A percentile compares a stretch with the other conserved stretches of the same genome.
These are phyloP conservation scores for Citrullus mucosospermus DNA, from an alignment of 306 rosid genomes.

Conservation along the genomic window DNA sequence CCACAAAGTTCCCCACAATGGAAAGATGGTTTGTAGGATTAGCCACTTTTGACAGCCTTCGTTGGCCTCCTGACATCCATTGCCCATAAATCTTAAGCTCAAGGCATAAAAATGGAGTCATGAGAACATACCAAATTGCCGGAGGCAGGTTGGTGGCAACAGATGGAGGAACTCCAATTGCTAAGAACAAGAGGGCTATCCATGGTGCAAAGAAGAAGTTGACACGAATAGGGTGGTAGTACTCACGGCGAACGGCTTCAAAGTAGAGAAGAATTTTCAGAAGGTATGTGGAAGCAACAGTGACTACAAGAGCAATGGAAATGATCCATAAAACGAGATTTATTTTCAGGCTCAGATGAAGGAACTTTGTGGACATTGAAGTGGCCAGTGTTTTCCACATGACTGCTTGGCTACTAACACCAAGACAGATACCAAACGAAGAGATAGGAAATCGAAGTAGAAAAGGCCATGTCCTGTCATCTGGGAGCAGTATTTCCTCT, in stretches of 20 bases:
- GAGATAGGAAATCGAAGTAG: slow-evolving; percentile 69
- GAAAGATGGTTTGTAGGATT: slow-evolving; percentile 83
- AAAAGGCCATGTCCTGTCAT: slow-evolving; percentile 71
- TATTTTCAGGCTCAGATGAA: slow-evolving; percentile 41
- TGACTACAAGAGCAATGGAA: slow-evolving; percentile 27
- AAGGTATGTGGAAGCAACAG: slow-evolving; percentile 30
- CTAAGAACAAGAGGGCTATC: slow-evolving; percentile 71
- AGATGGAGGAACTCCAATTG: slow-evolving; percentile 65
- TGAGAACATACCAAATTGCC: slow-evolving; percentile 64
- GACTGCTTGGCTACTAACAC: slow-evolving; percentile 85
- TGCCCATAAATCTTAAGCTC: slow-evolving; percentile 93
- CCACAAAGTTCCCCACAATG: slow-evolving; percentile 78
- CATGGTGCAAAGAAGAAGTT: slow-evolving; percentile 92
- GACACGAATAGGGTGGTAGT: slow-evolving; percentile 73
- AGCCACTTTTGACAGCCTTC: slow-evolving; percentile 78
- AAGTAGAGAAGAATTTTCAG: slow-evolving; percentile 55
- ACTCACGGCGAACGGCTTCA: slow-evolving; percentile 89
- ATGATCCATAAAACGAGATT: slow-evolving; percentile 61
- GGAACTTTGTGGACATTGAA: slow-evolving; percentile 47
- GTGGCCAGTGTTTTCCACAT: slow-evolving; percentile 72
- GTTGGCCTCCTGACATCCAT: slow-evolving; percentile 94
- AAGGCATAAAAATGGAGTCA: slow-evolving; percentile 61
- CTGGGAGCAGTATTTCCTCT: slow-evolving; percentile 73
- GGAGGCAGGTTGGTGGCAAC: slow-evolving; percentile 28
- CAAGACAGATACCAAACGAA: slow-evolving; percentile 74